A percentile compares a stretch with the other conserved stretches of the same genome.
These are phyloP conservation scores for Sicyos baderoa DNA, from an alignment of 306 rosid species.

Conservation along the genomic window DNA sequence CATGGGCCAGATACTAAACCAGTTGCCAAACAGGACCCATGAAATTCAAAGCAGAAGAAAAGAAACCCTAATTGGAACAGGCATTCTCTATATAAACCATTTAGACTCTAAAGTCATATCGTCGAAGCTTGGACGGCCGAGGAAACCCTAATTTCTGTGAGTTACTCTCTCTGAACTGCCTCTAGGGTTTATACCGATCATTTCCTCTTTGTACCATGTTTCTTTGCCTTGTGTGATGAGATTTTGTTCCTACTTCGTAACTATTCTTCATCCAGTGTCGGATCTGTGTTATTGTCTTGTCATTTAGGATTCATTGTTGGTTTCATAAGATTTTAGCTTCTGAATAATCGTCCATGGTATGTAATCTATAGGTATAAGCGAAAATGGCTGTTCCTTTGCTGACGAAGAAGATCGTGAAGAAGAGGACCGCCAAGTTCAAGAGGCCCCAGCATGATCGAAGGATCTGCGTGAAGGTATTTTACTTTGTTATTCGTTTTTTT, in stretches of 20 bases:
- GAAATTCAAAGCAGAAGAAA: neutral
- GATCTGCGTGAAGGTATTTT: constrained; percentile 62
- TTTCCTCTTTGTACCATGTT: neutral
- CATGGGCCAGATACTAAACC: neutral
- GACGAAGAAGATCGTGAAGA: constrained; percentile 58
- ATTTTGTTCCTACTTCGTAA: no score
- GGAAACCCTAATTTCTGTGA: constrained; percentile 10
- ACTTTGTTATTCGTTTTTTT: neutral
- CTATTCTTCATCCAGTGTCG: neutral
- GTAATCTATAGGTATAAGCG: constrained; percentile 2
- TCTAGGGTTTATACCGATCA: neutral
- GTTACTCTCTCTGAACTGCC: neutral
- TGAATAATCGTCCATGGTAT: neutral
- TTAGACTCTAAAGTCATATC: rapidly evolving
- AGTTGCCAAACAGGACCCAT: constrained; percentile 3
- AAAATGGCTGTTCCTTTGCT: constrained; percentile 74
- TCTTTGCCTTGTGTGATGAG: no score
- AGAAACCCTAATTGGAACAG: constrained; percentile 8
- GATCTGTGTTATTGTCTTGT: neutral
- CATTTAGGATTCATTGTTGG: neutral
- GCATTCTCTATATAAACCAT: constrained; percentile 7
- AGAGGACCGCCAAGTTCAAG: constrained; percentile 62
- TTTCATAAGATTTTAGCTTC: neutral
- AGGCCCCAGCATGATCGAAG: constrained; percentile 75
- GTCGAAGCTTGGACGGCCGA: neutral